Base-by-base conservation (phyloP, 805 yeast species). In the Alloascoidea hylecoeti region DNA sequence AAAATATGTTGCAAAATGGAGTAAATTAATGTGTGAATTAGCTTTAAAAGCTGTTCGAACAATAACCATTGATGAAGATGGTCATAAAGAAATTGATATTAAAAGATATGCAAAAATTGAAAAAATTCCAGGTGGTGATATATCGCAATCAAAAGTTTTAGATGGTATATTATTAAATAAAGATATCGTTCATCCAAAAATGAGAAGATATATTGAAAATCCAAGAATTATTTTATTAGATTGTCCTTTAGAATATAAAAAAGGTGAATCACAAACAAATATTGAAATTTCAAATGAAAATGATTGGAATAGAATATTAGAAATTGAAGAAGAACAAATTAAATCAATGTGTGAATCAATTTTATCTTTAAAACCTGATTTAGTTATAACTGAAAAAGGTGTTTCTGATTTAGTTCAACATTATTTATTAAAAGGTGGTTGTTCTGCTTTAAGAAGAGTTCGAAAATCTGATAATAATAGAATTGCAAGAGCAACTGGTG, bases 191-290 rank as follows among this genome's bases (percentile, higher is more conserved):
- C 99, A 92, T 61, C 98, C 99, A 45, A 86, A 88, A 60, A 92
- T 92, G 99, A 78, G 78, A 49, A 77, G 99, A 57, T 54, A 66
- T 49, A 81, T 92, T 48, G 82, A 79, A 56, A 82, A 85, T 52
- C 99, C 99, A 37, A 73, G 89, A 46, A 74, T 92, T 39, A 72
- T 92, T 15, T 68, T 92, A 47, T 69, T 92, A 49, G 99, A 92
- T 62, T 88, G 96, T 61, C 96, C 99, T 9, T 68, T 92, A 50
- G 99, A 92, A 63, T 92, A 92, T 65, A 92, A 92, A 66, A 92
- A 92, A 70, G 99, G 98, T 46, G 99, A 92, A 64, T 86, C 96
- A 2, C 98, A 92, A 60, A 92, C 97, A 39, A 89, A 92, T 61
- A 84, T 92, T 48, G 99, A 92, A 64, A 88, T 92, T 58, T 80